Evolutionary conservation across 1,139 yeast species (phyloP), one percentile per base, ranked within the genome.

Genomic region (Blastobotrys ciferrii): DNA sequence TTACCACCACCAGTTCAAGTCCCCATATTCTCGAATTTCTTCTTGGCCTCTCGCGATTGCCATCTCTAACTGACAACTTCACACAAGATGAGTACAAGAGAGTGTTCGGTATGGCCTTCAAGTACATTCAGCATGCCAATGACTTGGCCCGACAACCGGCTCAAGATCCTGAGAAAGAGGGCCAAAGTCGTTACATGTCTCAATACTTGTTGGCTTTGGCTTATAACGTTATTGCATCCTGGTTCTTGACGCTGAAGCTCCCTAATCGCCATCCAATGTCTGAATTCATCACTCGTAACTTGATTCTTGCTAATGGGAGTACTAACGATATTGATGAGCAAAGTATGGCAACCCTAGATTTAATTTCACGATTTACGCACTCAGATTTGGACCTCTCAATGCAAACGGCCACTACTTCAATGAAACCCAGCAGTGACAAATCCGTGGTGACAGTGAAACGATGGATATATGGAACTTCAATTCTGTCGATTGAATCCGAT

Each of bases 81-180:
- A 84, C 87, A 2, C 75, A 76, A 36, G 95, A 85, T 47, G 96
- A 88, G 59, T 84, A 77, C 62, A 84, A 82, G 57, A 73, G 91
- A 44, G 87, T 88, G 0, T 86, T 87, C 69, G 96, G 87, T 0
- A 85, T 87, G 63, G 85, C 91, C 0, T 85, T 87, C 68, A 83
- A 83, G 58, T 84, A 82, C 59, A 84, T 87, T 50, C 87, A 85
- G 60, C 83, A 81, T 60, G 80, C 89, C 1, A 74, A 77, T 48
- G 88, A 85, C 58, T 64, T 74, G 46, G 55, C 58, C 20, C 53
- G 53, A 35, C 55, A 62, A 42, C 53, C 55, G 4, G 50, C 47
- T 1, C 31, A 49, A 38, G 56, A 40, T 13, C 37, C 50, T 15
- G 48, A 53, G 36, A 13, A 54, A n/a, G 47, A 53, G 33, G 41